Conservation (phyloP, 345 rosid species). For the Kandelia obovata region DNA sequence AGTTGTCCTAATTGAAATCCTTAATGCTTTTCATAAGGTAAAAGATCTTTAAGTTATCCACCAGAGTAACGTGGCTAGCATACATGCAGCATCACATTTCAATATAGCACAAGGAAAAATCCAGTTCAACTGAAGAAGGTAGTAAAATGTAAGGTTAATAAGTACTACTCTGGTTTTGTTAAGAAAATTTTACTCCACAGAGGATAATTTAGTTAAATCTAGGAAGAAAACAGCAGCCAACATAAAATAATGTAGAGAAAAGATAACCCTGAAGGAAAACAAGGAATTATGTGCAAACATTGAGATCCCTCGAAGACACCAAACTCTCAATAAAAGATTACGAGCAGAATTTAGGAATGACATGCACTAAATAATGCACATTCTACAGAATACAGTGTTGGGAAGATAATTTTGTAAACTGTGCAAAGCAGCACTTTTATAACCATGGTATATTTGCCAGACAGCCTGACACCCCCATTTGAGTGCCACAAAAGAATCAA, state of each 20-base stretch:
- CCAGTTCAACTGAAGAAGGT: too few species aligned
- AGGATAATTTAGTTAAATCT: background rate
- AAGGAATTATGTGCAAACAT: constrained; percentile 47
- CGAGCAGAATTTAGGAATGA: constrained; percentile 84
- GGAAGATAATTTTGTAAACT: constrained; percentile 10
- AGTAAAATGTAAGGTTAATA: too few species aligned
- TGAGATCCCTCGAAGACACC: constrained; percentile 81
- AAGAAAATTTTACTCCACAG: background rate
- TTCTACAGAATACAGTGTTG: constrained; percentile 14
- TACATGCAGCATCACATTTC: too few species aligned
- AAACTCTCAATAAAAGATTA: constrained; percentile 85
- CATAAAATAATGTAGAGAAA: background rate
- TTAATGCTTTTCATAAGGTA: too few species aligned
- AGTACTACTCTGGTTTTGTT: background rate
- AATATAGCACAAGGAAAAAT: too few species aligned
- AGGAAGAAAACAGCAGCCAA: background rate
- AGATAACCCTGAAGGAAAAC: background rate
- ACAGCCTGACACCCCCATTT: constrained; percentile 97
- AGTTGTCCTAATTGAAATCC: too few species aligned
- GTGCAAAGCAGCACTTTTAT: constrained; percentile 25
- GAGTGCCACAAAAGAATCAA: constrained; percentile 55
- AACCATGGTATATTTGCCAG: constrained; percentile 56
- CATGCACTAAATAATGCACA: constrained; percentile 43
- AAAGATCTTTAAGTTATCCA: too few species aligned
- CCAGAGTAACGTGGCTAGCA: too few species aligned